These are phyloP conservation scores for Marasmius oreades DNA, from an alignment of 1,284 basidiomycete genomes.

Conservation along the genomic window DNA sequence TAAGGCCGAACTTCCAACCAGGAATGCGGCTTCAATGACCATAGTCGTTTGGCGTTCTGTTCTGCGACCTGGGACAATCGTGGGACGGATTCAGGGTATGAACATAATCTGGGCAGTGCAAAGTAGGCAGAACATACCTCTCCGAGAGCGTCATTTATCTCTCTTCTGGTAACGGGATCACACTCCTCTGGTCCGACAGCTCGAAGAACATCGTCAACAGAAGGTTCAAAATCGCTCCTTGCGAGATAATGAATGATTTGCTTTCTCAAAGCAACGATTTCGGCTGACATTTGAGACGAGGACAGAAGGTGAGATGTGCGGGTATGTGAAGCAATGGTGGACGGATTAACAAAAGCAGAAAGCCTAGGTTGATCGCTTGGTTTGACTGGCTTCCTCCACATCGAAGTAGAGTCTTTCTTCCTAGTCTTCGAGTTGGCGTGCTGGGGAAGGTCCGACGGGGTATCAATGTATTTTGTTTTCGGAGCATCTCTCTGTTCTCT, in stretches of 20 bases:
- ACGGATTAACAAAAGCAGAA: conserved; percentile 18
- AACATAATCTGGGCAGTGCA: conserved; percentile 1
- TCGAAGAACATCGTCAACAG: conserved; percentile 40
- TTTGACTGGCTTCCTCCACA: conserved; percentile 34
- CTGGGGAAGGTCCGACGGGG: conserved; percentile 25
- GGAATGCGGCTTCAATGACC: conserved; percentile 47
- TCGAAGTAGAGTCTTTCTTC: conserved; percentile 27
- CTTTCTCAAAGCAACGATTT: conserved; percentile 31
- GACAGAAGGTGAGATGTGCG: conserved; percentile 24
- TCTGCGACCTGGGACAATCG: conserved; percentile 45
- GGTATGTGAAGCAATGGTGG: conserved; percentile 17
- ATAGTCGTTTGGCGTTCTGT: conserved; percentile 36
- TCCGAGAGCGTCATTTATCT: conserved; percentile 42
- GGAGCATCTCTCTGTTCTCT: conserved; percentile 52
- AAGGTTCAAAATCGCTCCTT: conserved; percentile 31
- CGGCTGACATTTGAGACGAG: conserved; percentile 25
- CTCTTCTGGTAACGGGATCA: conserved; percentile 30
- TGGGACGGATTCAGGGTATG: conserved; percentile 3
- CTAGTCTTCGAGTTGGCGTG: conserved; percentile 28
- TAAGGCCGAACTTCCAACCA: conserved; percentile 71
- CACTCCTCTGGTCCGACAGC: conserved; percentile 36
- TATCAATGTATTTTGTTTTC: conserved; percentile 50
- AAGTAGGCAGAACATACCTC: conserved; percentile 36
- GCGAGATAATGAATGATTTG: conserved; percentile 58
- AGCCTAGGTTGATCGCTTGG: conserved; percentile 24